Conservation (phyloP, 1,284 basidiomycete genomes). For the Prillingera fragicola region DNA sequence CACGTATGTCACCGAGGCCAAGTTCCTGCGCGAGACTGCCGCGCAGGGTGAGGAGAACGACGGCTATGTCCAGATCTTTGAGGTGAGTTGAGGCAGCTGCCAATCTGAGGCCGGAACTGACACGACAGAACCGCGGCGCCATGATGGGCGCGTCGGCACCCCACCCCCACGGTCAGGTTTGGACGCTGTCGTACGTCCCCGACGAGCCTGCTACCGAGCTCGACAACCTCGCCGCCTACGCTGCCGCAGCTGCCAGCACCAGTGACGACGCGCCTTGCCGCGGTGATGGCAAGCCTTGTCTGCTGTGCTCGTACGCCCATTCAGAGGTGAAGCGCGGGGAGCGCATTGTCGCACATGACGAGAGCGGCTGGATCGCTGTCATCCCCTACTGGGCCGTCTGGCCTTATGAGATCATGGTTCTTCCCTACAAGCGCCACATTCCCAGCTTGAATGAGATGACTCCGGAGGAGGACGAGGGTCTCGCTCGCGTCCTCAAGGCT, state of each 20-base stretch:
- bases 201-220: conserved; percentile 65
- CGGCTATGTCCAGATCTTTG: conserved; percentile 81
- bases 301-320: conserved; percentile 79
- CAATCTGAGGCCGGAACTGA: conserved; percentile 1
- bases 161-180: conserved; percentile 90
- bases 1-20: conserved; percentile 62
- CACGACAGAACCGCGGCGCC: conserved; percentile 74
- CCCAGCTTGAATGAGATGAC: conserved; percentile 62
- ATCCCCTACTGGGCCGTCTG: conserved; percentile 97
- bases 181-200: conserved; percentile 73
- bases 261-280: conserved; percentile 5
- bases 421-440: conserved; percentile 73
- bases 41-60: conserved; percentile 48
- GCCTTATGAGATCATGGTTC: conserved; percentile 85
- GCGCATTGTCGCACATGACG: conserved; percentile 59
- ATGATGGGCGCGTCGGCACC: conserved; percentile 98
- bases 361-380: conserved; percentile 75
- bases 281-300: conserved; percentile 59
- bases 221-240: conserved; percentile 57
- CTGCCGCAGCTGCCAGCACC: conserved; percentile 40
- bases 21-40: conserved; percentile 23
- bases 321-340: conserved; percentile 60
- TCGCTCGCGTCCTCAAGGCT: conserved; percentile 62
- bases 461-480: conserved; percentile 56
- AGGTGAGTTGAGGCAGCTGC: conserved; percentile 53